Evolutionary conservation across 2,329 filamentous ascomycete species (phyloP).

Genomic region (Colletotrichum tabaci): DNA sequence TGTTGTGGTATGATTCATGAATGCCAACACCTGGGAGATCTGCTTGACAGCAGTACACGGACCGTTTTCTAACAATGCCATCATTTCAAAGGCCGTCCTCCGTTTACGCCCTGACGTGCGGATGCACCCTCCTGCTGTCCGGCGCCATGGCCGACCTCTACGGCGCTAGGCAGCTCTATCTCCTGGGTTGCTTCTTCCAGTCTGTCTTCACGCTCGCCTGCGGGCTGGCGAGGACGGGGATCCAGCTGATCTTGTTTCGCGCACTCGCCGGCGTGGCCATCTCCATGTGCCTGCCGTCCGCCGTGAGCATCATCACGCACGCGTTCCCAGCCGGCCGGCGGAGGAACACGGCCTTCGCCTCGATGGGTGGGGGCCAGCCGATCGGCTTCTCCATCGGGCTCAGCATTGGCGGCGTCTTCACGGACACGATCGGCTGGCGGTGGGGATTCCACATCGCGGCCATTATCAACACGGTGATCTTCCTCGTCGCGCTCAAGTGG

Average conservation of each 20-base stretch:
- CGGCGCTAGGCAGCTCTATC: slow-evolving; percentile 37
- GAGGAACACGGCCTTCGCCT: slow-evolving; percentile 53
- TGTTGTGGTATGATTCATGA: slow-evolving; percentile 23
- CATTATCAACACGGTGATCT: slow-evolving; percentile 54
- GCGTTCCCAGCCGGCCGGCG: slow-evolving; percentile 31
- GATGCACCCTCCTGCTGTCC: slow-evolving; percentile 27
- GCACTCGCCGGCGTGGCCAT: slow-evolving; percentile 41
- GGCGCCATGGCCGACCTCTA: slow-evolving; percentile 40
- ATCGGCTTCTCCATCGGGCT: slow-evolving; percentile 38
- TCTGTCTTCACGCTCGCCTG: slow-evolving; percentile 37
- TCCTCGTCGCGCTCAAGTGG: slow-evolving; percentile 56
- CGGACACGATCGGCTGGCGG: slow-evolving; percentile 40
- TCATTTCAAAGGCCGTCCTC: slow-evolving; percentile 22
- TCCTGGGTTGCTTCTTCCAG: slow-evolving; percentile 38
- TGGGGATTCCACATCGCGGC: slow-evolving; percentile 39
- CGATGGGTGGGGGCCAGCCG: slow-evolving; percentile 42
- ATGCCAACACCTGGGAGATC: neutral
- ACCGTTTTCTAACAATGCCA: neutral
- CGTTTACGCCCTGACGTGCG: slow-evolving; percentile 30
- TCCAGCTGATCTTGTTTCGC: slow-evolving; percentile 39
- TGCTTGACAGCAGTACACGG: too few species aligned
- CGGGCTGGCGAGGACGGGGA: slow-evolving; percentile 32
- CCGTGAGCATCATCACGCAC: slow-evolving; percentile 41
- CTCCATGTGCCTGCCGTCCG: slow-evolving; percentile 39
- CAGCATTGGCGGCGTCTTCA: slow-evolving; percentile 40